A percentile compares a stretch with the other conserved stretches of the same genome.
phyloP scores from a whole-genome alignment of 2,329 filamentous ascomycete species.

The Cladorrhinum sp. region DNA sequence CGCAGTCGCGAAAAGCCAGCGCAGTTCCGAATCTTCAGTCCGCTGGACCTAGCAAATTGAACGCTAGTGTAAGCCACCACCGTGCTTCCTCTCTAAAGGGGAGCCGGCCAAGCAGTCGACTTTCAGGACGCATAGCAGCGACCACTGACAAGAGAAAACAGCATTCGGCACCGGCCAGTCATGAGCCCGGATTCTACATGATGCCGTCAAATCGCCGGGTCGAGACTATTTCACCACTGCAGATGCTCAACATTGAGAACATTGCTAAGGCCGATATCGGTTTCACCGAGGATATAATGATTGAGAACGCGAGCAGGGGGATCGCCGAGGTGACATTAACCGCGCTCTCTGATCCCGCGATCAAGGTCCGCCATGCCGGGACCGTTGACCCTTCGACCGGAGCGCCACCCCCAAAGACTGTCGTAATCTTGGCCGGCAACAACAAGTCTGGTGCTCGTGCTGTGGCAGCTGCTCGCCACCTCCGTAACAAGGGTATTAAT shows the following conservation, averaged over 20 bases:
- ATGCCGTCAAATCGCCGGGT: slow-evolving; percentile 54
- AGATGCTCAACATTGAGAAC: slow-evolving; percentile 91
- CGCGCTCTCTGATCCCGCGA: slow-evolving; percentile 61
- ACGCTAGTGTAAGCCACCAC: slow-evolving; percentile 42
- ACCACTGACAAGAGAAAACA: slow-evolving; percentile 37
- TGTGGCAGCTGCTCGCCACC: slow-evolving; percentile 79
- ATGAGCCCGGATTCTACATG: slow-evolving; percentile 48
- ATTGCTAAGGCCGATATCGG: slow-evolving; percentile 85
- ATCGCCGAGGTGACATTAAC: slow-evolving; percentile 79
- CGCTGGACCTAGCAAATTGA: slow-evolving; percentile 42
- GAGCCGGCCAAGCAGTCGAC: slow-evolving; percentile 29
- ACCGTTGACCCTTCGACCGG: slow-evolving; percentile 34
- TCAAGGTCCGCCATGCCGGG: slow-evolving; percentile 49
- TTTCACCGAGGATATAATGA: slow-evolving; percentile 83
- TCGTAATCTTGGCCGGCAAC: slow-evolving; percentile 89
- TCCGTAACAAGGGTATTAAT: slow-evolving; percentile 77
- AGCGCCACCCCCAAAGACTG: slow-evolving; percentile 35
- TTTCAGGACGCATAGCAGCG: slow-evolving; percentile 28
- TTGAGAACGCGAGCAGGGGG: slow-evolving; percentile 84
- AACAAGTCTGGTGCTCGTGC: slow-evolving; percentile 84
- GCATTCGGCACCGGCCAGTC: slow-evolving; percentile 28
- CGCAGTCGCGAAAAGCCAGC: slow-evolving; percentile 57
- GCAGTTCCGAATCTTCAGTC: slow-evolving; percentile 28
- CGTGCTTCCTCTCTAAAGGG: slow-evolving; percentile 26
- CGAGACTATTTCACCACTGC: slow-evolving; percentile 66